Evolutionary conservation across 169 alveolate genomes (phyloP).

Genomic region (Plasmodium berghei): DNA sequence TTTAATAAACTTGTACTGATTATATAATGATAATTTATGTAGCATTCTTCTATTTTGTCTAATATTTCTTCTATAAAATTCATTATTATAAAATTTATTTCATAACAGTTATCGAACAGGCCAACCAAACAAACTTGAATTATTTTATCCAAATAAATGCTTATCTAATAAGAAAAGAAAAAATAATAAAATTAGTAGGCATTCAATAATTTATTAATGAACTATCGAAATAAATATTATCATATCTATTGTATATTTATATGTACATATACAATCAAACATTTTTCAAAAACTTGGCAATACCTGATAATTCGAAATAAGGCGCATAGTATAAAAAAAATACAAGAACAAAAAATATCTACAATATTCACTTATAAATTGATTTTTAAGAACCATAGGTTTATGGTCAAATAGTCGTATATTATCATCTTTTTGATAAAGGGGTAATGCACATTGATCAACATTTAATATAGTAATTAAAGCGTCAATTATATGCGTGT

Average conservation of each 20-base stretch:
- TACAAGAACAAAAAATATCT: conserved; percentile 44
- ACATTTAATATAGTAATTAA: conserved; percentile 25
- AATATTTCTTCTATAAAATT: conserved; percentile 39
- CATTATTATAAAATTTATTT: conserved; percentile 47
- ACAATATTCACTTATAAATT: conserved; percentile 20
- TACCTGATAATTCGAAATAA: conserved; percentile 29
- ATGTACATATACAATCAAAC: no score
- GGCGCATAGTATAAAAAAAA: conserved; percentile 18
- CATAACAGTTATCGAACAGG: conserved; percentile 29
- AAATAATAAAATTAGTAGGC: not conserved
- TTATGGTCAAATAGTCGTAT: conserved; percentile 45
- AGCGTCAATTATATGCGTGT: conserved; percentile 23
- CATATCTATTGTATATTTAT: no score
- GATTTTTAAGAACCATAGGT: conserved; percentile 42
- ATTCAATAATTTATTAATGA: not conserved
- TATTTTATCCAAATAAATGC: conserved; percentile 24
- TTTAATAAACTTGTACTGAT: conserved; percentile 42
- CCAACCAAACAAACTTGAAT: conserved; percentile 42
- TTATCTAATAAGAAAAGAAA: conserved; percentile 25
- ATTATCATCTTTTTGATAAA: conserved; percentile 29
- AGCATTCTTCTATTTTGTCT: conserved; percentile 18
- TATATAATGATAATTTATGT: conserved; percentile 36
- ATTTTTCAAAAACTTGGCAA: no score
- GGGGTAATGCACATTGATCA: conserved; percentile 26
- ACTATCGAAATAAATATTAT: no score